A percentile compares a stretch with the other conserved stretches of the same genome.
Evolutionary conservation across 805 yeast genomes (phyloP).

Genomic region (Saccharomycopsis amapae): DNA sequence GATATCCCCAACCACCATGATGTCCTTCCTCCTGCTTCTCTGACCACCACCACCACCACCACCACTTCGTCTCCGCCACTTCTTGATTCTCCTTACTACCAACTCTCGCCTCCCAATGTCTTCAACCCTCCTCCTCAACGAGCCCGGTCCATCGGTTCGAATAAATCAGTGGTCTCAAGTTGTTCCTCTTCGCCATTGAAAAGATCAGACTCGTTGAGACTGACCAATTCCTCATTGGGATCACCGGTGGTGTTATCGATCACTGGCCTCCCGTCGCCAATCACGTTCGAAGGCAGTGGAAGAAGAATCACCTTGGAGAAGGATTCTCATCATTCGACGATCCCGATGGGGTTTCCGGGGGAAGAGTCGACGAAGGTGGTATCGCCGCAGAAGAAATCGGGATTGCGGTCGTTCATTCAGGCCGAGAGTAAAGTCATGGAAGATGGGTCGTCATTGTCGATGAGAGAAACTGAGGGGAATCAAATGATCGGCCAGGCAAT

Average conservation of each 20-base stretch:
- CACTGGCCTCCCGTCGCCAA: constrained; percentile 2
- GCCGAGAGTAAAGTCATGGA: no score
- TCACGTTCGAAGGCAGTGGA: background rate
- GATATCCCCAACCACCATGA: background rate
- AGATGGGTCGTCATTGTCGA: background rate
- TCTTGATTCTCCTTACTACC: background rate
- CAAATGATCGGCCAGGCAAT: no score
- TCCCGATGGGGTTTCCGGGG: no score
- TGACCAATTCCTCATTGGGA: background rate
- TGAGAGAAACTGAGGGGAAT: background rate
- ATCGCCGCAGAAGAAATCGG: no score
- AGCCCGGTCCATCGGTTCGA: background rate
- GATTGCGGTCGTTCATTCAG: no score
- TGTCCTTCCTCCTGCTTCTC: background rate
- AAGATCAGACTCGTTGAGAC: background rate
- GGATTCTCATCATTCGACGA: no score
- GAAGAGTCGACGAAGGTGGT: no score
- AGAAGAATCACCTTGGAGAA: background rate
- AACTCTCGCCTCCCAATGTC: background rate
- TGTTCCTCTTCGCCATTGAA: background rate
- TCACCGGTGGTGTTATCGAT: background rate
- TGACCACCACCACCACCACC: background rate
- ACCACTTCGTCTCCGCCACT: no score
- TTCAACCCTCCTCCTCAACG: background rate
- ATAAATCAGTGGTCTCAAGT: background rate